Base-by-base conservation (phyloP, 2,329 filamentous ascomycete genomes). In the Raffaelea albimanens region DNA sequence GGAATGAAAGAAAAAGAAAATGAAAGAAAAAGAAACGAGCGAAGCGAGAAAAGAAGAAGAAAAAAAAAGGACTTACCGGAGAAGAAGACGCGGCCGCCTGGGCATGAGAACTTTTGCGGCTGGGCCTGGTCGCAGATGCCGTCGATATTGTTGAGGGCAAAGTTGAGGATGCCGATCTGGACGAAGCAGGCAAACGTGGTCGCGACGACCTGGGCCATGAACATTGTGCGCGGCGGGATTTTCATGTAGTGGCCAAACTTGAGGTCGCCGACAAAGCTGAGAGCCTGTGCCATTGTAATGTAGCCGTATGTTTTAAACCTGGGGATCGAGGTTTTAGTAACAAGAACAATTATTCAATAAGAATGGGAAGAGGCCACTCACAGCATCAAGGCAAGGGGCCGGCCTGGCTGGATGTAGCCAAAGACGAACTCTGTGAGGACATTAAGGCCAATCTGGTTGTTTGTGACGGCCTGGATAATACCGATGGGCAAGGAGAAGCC, bases 161-260 rank as follows among this genome's bases (percentile, higher is more conserved):
- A 69, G 56, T 85, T 83, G 52, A 85, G 69, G 3, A 84, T 79
- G 3, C 71, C 61, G 48, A 85, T 73, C 59, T 85, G 82, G 36
- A 85, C 75, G 52, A 85, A 73, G 61, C 78, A 83, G 1, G 79
- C 80, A 57, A 83, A 72, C 0, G 82, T 75, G 0, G 80, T 83
- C 8, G 82, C 80, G 2, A 82, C 73, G 4, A 84, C 72, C 59
- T 85, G 82, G 4, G 73, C 71, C 63, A 75, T 70, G 63, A 85
- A 85, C 67, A 83, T 82, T 16, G 77, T 81, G 18, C 78, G 70
- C 14, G 80, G 81, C 0, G 82, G 81, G 10, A 80, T 78, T 62
- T 80, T 80, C 80, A 87, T 85, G 67, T 87, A 87, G 58, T 86
- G 83, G 5, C 78, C 82, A 40, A 84, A 78, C 58, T 85, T 85